Conservation (phyloP, 1,284 basidiomycete species). For the Cutaneotrichosporon mucoides region DNA sequence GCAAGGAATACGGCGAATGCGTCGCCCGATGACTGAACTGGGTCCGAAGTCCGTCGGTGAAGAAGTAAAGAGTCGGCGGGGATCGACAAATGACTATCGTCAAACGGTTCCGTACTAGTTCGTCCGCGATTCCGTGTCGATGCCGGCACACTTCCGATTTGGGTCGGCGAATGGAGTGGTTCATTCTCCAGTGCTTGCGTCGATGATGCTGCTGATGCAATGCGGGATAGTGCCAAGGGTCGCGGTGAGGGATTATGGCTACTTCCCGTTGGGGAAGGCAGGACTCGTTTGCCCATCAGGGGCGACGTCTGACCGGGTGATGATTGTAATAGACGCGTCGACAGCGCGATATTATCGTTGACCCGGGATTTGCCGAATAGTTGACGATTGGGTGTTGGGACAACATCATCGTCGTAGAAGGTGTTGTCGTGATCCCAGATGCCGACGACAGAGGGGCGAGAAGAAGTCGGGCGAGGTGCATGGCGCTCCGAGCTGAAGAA, state of each 20-base stretch:
- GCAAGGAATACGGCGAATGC: slow-evolving; percentile 11
- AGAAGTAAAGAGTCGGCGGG: slow-evolving; percentile 4
- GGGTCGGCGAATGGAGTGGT: neutral
- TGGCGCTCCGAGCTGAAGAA: slow-evolving; percentile 29
- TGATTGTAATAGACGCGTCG: neutral
- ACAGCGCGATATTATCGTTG: neutral
- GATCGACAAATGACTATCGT: slow-evolving; percentile 4
- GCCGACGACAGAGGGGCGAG: slow-evolving; percentile 20
- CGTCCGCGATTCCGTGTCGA: neutral
- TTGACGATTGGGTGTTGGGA: slow-evolving; percentile 21
- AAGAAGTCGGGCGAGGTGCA: slow-evolving; percentile 6
- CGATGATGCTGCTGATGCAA: neutral
- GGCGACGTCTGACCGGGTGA: slow-evolving; percentile 1
- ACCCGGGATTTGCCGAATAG: slow-evolving; percentile 12
- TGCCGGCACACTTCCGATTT: neutral
- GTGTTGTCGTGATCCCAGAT: slow-evolving; percentile 29
- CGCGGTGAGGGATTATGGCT: neutral
- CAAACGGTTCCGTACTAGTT: neutral
- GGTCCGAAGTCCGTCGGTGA: slow-evolving; percentile 13
- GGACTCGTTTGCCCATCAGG: neutral
- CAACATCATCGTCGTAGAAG: slow-evolving; percentile 17
- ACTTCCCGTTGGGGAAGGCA: slow-evolving; percentile 2
- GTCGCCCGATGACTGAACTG: neutral
- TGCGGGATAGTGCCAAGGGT: neutral
- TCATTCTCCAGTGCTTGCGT: neutral